Percentiles rank a stretch among this genome's conserved stretches.
phyloP scores from a whole-genome alignment of 2,329 filamentous ascomycete genomes.

The Stemphylium lycopersici region DNA sequence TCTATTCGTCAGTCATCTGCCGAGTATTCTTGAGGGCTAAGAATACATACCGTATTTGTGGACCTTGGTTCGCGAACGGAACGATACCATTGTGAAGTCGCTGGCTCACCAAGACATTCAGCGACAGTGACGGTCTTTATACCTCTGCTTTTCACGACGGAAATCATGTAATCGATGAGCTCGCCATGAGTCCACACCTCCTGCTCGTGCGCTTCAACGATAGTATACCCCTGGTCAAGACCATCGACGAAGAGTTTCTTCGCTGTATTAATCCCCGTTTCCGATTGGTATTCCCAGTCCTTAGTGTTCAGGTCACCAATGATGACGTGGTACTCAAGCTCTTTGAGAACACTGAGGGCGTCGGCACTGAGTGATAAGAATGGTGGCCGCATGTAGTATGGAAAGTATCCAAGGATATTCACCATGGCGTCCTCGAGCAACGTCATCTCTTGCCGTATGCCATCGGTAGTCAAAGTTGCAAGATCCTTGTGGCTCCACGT shows the following conservation, averaged over 20 bases:
- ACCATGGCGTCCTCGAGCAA: constrained; percentile 58
- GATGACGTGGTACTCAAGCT: constrained; percentile 61
- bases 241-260: constrained; percentile 53
- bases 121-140: constrained; percentile 11
- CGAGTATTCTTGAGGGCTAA: background rate
- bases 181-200: constrained; percentile 11
- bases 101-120: background rate
- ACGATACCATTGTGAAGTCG: constrained; percentile 7
- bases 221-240: constrained; percentile 8
- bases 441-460: constrained; percentile 52
- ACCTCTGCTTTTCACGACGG: constrained; percentile 1
- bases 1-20: too few species aligned
- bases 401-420: constrained; percentile 57
- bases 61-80: background rate
- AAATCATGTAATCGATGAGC: constrained; percentile 18
- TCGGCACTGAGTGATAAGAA: constrained; percentile 44
- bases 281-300: constrained; percentile 61
- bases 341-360: constrained; percentile 40
- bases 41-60: background rate
- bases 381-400: constrained; percentile 56
- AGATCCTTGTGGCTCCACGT: constrained; percentile 55
- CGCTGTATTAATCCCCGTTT: constrained; percentile 54
- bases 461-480: constrained; percentile 44
- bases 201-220: constrained; percentile 16
- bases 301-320: constrained; percentile 64